Evolutionary conservation across 1,284 basidiomycete species (phyloP).

Genomic region (Schizophyllum commune): DNA sequence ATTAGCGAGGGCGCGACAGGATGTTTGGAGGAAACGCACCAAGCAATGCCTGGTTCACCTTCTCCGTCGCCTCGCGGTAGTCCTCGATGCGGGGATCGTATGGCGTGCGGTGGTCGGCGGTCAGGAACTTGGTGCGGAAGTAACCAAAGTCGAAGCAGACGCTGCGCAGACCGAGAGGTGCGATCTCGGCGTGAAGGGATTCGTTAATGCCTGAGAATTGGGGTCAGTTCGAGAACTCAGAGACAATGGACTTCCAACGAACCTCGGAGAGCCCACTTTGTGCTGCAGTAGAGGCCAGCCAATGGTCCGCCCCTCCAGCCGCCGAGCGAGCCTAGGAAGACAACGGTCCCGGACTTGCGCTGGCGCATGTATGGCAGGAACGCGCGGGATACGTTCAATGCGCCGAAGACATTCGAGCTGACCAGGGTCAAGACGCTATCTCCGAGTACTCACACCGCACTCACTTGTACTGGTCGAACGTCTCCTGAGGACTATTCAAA

Average conservation of each 20-base stretch:
- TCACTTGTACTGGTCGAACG: slow-evolving; percentile 10
- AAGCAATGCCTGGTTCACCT: slow-evolving; percentile 20
- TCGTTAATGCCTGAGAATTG: slow-evolving; percentile 24
- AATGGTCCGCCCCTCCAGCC: slow-evolving; percentile 21
- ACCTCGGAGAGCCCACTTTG: slow-evolving; percentile 31
- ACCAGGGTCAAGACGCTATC: too few relatives aligned
- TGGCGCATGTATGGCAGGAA: slow-evolving; percentile 32
- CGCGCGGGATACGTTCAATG: slow-evolving; percentile 29
- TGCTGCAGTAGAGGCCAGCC: slow-evolving; percentile 9
- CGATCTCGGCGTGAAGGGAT: slow-evolving; percentile 31
- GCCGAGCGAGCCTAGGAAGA: slow-evolving; percentile 26
- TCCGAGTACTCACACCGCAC: too few relatives aligned
- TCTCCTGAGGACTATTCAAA: slow-evolving; percentile 7
- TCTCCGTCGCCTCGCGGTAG: slow-evolving; percentile 25
- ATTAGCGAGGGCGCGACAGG: too few relatives aligned
- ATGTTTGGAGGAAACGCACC: slow-evolving; percentile 10
- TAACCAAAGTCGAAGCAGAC: slow-evolving; percentile 36
- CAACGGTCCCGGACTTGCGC: slow-evolving; percentile 23
- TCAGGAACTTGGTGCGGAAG: slow-evolving; percentile 34
- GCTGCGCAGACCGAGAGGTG: slow-evolving; percentile 34
- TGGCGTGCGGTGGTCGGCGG: slow-evolving; percentile 20
- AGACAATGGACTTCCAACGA: background rate
- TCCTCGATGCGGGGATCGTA: slow-evolving; percentile 29
- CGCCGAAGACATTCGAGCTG: slow-evolving; percentile 31
- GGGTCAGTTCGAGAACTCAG: background rate